These are phyloP conservation scores for Trypanosomatidae sp. DNA, from an alignment of 208 protist species.

Conservation along the genomic window DNA sequence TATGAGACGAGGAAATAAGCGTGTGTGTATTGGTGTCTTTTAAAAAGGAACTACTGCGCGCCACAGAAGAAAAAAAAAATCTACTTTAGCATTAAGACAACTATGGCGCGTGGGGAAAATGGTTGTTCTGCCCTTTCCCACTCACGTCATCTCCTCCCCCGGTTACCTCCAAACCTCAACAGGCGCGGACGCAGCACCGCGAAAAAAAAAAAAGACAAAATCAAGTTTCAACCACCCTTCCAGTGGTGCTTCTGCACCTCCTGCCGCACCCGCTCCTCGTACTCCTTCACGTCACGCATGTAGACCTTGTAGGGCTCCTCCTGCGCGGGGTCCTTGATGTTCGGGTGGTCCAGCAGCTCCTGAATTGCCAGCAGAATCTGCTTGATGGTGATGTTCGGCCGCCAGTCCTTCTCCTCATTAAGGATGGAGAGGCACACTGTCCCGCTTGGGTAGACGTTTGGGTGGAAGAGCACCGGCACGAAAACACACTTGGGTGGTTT, in stretches of 20 bases:
- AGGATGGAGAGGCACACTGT: constrained; percentile 99
- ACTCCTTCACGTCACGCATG: constrained; percentile 79
- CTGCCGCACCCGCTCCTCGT: constrained; percentile 84
- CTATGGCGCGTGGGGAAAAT: no score
- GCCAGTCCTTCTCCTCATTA: constrained; percentile 99
- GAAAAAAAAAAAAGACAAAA: no score
- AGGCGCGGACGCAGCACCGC: no score
- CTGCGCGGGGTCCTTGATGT: constrained; percentile 98
- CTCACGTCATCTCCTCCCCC: no score
- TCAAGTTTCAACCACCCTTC: no score
- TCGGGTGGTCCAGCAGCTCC: constrained; percentile 97
- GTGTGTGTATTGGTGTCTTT: no score
- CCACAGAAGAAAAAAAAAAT: no score
- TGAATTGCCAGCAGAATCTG: constrained; percentile 99
- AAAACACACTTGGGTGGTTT: constrained; percentile 99
- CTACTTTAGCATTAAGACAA: no score
- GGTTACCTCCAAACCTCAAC: no score
- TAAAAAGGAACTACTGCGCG: no score
- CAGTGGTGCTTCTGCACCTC: constrained; percentile 80
- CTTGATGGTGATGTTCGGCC: constrained; percentile 98
- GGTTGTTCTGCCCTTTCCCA: no score
- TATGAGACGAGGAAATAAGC: no score
- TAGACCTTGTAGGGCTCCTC: constrained; percentile 96
- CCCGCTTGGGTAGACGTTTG: constrained; percentile 98
- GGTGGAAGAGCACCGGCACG: constrained; percentile 97